Conservation (phyloP, 2,329 filamentous ascomycete species). For the Amphichorda felina region DNA sequence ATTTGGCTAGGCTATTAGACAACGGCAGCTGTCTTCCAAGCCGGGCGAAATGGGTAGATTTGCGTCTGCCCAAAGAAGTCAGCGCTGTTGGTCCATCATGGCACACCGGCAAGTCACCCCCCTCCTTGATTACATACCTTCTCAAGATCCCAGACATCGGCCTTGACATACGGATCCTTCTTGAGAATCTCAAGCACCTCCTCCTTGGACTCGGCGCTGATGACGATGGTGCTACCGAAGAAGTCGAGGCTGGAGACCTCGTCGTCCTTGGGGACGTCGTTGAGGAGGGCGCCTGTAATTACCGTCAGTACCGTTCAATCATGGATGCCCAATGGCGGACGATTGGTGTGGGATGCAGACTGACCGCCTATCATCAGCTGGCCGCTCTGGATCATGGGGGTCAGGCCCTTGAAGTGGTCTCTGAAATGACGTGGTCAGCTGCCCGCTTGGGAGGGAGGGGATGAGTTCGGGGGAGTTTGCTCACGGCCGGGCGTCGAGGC, state of each 20-base stretch:
- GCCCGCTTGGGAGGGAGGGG: background rate
- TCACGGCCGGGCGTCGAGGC: conserved; percentile 48
- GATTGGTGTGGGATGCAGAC: conserved; percentile 8
- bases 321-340: too few relatives aligned
- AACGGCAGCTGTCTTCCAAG: conserved; percentile 15
- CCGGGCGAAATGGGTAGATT: conserved; percentile 36
- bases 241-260: conserved; percentile 50
- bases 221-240: conserved; percentile 60
- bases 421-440: conserved; percentile 6
- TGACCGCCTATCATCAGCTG: conserved; percentile 53
- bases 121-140: conserved; percentile 32
- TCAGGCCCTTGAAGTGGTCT: conserved; percentile 45
- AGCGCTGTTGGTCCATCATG: conserved; percentile 1
- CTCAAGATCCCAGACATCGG: conserved; percentile 70
- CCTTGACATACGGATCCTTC: conserved; percentile 59
- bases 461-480: conserved; percentile 11
- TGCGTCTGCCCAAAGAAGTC: conserved; percentile 24
- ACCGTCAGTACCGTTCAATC: background rate
- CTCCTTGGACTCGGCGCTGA: conserved; percentile 54
- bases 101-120: too few relatives aligned
- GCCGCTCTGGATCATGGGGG: conserved; percentile 39
- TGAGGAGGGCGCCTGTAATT: conserved; percentile 58
- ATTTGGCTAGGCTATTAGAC: too few relatives aligned
- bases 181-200: conserved; percentile 56
- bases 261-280: conserved; percentile 52